phyloP scores from a whole-genome alignment of 2,329 filamentous ascomycete species.

The Clarireedia monteithiana region DNA sequence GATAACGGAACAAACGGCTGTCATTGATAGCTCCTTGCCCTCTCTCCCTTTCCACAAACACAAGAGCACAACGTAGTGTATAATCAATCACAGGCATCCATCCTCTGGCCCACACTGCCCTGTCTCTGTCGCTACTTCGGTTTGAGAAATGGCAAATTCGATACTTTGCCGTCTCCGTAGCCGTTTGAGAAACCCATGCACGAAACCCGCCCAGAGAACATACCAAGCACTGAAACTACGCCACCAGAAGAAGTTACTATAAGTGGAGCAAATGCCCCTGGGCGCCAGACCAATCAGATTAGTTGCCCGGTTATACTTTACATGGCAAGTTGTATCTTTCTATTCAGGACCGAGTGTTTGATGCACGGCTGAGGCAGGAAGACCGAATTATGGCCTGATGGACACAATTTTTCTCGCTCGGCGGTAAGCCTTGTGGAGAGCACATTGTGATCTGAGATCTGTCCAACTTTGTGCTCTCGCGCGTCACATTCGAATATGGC shows the following conservation, averaged over 20 bases:
- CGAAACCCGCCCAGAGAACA: constrained; percentile 5
- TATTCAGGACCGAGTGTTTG: not conserved
- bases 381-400: not conserved
- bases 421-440: not conserved
- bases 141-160: not conserved
- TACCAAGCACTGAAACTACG: not conserved
- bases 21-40: too few relatives aligned
- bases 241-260: not conserved
- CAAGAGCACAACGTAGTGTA: too few relatives aligned
- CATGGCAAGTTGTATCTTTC: too few relatives aligned
- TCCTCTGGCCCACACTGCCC: too few relatives aligned
- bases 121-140: too few relatives aligned
- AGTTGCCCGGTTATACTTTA: too few relatives aligned
- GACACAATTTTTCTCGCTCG: not conserved
- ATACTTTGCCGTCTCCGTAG: not conserved
- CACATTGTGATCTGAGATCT: too few relatives aligned
- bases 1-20: too few relatives aligned
- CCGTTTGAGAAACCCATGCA: not conserved
- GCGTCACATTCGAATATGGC: not conserved
- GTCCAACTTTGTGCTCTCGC: not conserved
- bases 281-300: too few relatives aligned
- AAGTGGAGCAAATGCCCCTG: too few relatives aligned
- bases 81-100: too few relatives aligned
- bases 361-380: not conserved
- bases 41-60: too few relatives aligned